Evolutionary conservation across 176 grass and related monocot genomes (phyloP).

Genomic region (Dactylis glomerata): DNA sequence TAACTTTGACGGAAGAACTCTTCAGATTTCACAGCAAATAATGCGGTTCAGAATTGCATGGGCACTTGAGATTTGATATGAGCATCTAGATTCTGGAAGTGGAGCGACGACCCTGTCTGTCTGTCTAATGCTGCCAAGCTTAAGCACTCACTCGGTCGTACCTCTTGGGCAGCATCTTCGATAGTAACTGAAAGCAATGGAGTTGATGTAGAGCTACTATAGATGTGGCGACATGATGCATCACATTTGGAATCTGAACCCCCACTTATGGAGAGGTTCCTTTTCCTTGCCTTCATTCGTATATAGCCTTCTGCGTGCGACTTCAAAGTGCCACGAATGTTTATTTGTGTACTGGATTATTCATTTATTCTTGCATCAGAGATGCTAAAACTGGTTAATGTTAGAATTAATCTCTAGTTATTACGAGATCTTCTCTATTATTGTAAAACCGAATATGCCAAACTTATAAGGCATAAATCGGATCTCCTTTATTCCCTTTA

Average conservation of each 20-base stretch:
- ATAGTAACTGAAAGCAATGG: background rate
- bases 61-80: constrained; percentile 3
- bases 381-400: constrained; percentile 18
- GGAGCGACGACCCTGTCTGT: background rate
- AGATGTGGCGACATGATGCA: constrained; percentile 8
- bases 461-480: too few relatives aligned
- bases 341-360: background rate
- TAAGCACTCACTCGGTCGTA: background rate
- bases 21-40: background rate
- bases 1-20: background rate
- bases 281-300: constrained; percentile 19
- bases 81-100: background rate
- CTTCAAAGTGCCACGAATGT: background rate
- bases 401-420: too few relatives aligned
- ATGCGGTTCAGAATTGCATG: background rate
- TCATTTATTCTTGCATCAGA: background rate
- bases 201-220: constrained; percentile 6
- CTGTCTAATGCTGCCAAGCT: background rate
- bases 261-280: constrained; percentile 18
- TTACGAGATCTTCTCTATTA: too few relatives aligned
- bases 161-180: background rate
- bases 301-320: background rate
- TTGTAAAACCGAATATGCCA: too few relatives aligned
- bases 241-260: constrained; percentile 19
- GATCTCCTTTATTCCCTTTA: too few relatives aligned